Evolutionary conservation across 2,329 filamentous ascomycete genomes (phyloP), one percentile per base, ranked within the genome.

Genomic region (Phialocephala sp.): DNA sequence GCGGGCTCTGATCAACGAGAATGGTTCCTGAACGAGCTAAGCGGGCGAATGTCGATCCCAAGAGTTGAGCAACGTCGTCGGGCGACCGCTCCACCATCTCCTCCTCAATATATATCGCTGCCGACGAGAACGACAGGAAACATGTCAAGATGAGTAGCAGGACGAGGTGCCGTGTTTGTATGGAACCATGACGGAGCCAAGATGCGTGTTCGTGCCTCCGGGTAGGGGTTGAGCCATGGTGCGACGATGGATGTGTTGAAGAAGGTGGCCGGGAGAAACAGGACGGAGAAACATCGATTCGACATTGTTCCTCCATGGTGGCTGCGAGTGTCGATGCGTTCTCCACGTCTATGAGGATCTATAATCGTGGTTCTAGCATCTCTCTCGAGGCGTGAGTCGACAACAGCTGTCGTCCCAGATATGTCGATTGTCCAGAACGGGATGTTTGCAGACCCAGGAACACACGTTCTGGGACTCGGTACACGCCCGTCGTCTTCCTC

Each of bases 281-380:
- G 32, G 55, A 32, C 27, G 27, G 27, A 6, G 27, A 63, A 24
- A 61, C 32, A 18, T 14, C 5, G 45, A 35, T 39, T 36, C 15
- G 32, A 59, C 47, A 20, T 43, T 58, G 24, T 58, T 37, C 56
- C 57, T 63, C 64, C 62, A 67, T 67, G 56, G 54, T 66, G 54
- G 60, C 4, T 20, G 45, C 24, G 56, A 39, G 47, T 18, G 57
- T n/a, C 15, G 5, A 58, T 63, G 36, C 37, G 27, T 18, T 60
- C 39, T 65, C 59, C 63, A 65, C 37, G 52, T 67, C 60, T 22
- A 57, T 41, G 50, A 60, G 43, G 58, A 41, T 59, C 64, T 70
- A 72, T 65, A 69, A 60, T 71, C 72, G 70, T 74, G 69, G 69
- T 68, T 74, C 74, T 72, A 74, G 70, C 73, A 75, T 75, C 60